Evolutionary conservation across 2,329 filamentous ascomycete species (phyloP).

Genomic region (Lecanoromycetidae sp.): DNA sequence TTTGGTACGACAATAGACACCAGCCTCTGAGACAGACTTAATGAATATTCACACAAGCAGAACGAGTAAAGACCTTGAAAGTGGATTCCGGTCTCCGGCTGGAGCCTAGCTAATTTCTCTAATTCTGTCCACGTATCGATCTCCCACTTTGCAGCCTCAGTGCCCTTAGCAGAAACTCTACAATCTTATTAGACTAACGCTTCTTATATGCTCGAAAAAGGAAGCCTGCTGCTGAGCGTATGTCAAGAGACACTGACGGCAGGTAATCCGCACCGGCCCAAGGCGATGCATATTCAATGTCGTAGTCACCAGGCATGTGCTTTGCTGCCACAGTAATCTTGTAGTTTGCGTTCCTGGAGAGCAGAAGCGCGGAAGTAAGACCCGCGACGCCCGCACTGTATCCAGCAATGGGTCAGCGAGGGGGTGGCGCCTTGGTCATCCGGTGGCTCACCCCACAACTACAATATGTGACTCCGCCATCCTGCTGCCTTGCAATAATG

Average conservation of each 20-base stretch:
- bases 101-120: constrained; percentile 46
- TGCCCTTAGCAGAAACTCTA: constrained; percentile 31
- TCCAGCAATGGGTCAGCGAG: constrained; percentile 1
- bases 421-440: neutral
- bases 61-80: constrained; percentile 47
- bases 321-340: constrained; percentile 64
- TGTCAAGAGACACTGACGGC: constrained; percentile 43
- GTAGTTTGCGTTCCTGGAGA: constrained; percentile 45
- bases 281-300: constrained; percentile 78
- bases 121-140: constrained; percentile 53
- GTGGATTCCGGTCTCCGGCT: constrained; percentile 69
- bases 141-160: constrained; percentile 42
- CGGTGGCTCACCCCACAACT: constrained; percentile 34
- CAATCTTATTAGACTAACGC: neutral
- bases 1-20: constrained; percentile 50
- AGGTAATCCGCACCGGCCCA: constrained; percentile 77
- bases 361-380: constrained; percentile 51
- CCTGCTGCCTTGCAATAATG: too few species aligned
- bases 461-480: constrained; percentile 29
- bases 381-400: constrained; percentile 52
- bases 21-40: constrained; percentile 29
- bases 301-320: constrained; percentile 88
- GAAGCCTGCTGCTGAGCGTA: neutral
- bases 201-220: neutral
- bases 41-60: neutral